Percentiles rank a stretch among this genome's conserved stretches.
Evolutionary conservation across 106 monocot species (phyloP).

Genomic region (Apostasia shenzhenica): DNA sequence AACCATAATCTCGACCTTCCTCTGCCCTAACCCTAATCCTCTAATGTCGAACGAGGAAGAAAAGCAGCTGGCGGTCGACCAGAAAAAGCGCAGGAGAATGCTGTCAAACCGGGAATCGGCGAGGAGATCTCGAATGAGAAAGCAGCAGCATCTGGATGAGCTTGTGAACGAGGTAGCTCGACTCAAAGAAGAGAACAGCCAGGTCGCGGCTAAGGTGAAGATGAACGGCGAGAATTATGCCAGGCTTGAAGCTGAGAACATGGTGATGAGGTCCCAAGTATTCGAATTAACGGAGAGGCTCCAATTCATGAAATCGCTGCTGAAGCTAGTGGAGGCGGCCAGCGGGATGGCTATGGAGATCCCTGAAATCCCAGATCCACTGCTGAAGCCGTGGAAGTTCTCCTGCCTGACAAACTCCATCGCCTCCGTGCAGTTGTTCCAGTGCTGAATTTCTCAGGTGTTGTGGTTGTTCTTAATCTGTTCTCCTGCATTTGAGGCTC

Average conservation of each 20-base stretch:
- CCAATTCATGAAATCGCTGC: slow-evolving; percentile 37
- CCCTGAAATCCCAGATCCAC: slow-evolving; percentile 28
- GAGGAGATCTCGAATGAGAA: slow-evolving; percentile 60
- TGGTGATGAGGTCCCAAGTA: slow-evolving; percentile 39
- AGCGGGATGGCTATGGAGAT: slow-evolving; percentile 54
- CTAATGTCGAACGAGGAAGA: slow-evolving; percentile 28
- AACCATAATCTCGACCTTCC: background rate
- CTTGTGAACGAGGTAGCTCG: slow-evolving; percentile 31
- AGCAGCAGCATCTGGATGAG: slow-evolving; percentile 69
- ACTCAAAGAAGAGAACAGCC: slow-evolving; percentile 44
- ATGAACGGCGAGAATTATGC: slow-evolving; percentile 18
- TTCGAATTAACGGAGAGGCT: slow-evolving; percentile 50
- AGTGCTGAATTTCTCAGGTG: slow-evolving; percentile 5
- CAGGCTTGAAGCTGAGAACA: slow-evolving; percentile 38
- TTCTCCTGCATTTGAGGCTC: no score
- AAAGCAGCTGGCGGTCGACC: slow-evolving; percentile 13
- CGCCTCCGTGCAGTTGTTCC: slow-evolving; percentile 1
- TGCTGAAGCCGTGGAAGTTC: slow-evolving; percentile 39
- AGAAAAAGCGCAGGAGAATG: slow-evolving; percentile 73
- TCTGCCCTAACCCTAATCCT: background rate
- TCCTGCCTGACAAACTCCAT: slow-evolving; percentile 7
- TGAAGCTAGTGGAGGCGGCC: slow-evolving; percentile 41
- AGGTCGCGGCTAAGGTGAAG: slow-evolving; percentile 32
- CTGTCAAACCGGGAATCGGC: slow-evolving; percentile 87
- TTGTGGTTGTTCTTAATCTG: no score